Base-by-base conservation (phyloP, 2,329 filamentous ascomycete species). In the Alternaria sp. region DNA sequence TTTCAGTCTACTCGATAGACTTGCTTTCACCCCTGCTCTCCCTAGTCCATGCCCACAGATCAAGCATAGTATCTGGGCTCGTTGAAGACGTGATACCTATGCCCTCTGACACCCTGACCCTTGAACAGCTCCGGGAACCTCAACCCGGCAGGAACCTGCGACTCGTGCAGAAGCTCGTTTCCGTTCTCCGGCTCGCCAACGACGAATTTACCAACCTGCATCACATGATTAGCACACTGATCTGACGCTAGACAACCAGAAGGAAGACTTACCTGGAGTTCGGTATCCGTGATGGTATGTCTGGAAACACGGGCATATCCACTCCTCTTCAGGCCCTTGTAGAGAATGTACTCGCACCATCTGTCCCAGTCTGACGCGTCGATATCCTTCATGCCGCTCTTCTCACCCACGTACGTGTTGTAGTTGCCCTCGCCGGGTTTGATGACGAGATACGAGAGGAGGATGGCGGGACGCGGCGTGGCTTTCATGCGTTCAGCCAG, bases 321-420 rank as follows among this genome's bases (percentile, higher is more conserved):
- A 0, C 91, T 90, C 65, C 95, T 87, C 81, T 90, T 90, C 66
- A 99, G 82, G 12, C 90, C 90, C 85, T 97, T 97, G 86, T 93
- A 99, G 25, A 99, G 83, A 69, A 99, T 97, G 81, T 99, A 99
- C 83, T 99, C 95, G 83, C 96, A 99, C 96, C 96, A 99, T 59
- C 96, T 86, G 80, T 99, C 96, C 93, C 93, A 97, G 79, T 99
- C 96, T 4, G 86, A 90, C 0, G 90, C 88, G 75, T 99, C 96
- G 54, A 99, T 96, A 75, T 99, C 96, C 74, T 92, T 90, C 96
- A 99, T 99, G 10, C 93, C 93, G 62, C 92, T 97, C 61, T 84
- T 84, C 57, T 93, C 87, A 60, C 93, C 93, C 23, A 98, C 96
- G 73, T 97, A 98, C 0, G 90, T 97, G 79, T 98, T 95, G 84